A percentile compares a stretch with the other conserved stretches of the same genome.
These are phyloP conservation scores for Pyrrhoderma lamaoense DNA, from an alignment of 1,284 basidiomycete genomes.

Conservation along the genomic window DNA sequence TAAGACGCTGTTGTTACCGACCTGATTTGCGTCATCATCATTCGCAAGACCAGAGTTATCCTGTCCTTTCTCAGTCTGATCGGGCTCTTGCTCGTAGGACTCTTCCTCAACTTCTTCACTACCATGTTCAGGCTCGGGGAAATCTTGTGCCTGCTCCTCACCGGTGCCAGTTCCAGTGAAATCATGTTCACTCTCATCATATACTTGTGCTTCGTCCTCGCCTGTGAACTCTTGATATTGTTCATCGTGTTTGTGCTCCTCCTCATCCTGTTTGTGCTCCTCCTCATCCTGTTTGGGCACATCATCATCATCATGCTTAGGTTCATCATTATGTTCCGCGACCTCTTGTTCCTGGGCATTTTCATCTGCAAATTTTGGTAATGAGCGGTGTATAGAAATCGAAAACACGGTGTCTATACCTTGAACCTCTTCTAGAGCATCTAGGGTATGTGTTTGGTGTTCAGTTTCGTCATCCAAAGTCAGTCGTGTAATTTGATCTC, in stretches of 20 bases:
- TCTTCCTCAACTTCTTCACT: no score
- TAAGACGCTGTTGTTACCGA: no score
- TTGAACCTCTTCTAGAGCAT: slow-evolving; percentile 8
- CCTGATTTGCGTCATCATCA: no score
- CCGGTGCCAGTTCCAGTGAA: not conserved
- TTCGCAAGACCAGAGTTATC: no score
- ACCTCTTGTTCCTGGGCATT: slow-evolving; percentile 17
- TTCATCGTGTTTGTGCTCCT: not conserved
- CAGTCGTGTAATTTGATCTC: slow-evolving; percentile 47
- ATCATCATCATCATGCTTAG: slow-evolving; percentile 17
- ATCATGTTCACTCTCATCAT: slow-evolving; percentile 15
- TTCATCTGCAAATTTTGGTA: slow-evolving; percentile 8
- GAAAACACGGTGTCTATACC: slow-evolving; percentile 18
- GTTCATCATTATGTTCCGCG: slow-evolving; percentile 15
- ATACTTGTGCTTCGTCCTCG: slow-evolving; percentile 1
- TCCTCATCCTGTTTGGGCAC: slow-evolving; percentile 1
- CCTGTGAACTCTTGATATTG: slow-evolving; percentile 14
- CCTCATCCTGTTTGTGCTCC: not conserved
- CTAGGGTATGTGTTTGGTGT: slow-evolving; percentile 21
- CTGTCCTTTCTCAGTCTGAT: no score
- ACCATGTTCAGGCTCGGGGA: no score
- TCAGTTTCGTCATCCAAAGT: slow-evolving; percentile 27
- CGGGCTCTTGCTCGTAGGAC: no score
- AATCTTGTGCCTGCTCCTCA: no score
- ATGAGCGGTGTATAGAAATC: not conserved